A percentile compares a stretch with the other conserved stretches of the same genome.
Conservation (phyloP, 148 eudicot genomes). For the Rhododendron kiyosumense region DNA sequence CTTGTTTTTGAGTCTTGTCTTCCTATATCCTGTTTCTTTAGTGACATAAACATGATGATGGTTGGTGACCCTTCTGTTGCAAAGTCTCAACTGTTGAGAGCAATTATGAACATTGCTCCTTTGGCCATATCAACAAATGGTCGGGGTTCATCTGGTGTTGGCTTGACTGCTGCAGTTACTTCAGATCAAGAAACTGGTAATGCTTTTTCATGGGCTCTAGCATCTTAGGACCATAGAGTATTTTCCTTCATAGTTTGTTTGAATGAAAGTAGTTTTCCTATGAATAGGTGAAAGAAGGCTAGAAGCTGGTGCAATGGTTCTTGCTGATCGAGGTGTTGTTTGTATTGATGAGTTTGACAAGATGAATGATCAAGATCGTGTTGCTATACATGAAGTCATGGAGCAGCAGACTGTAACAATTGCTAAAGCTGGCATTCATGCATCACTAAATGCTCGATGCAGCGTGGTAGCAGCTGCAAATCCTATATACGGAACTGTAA, state of each 20-base stretch:
- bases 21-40: constrained; percentile 18
- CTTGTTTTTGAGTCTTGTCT: not conserved
- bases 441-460: constrained; percentile 98
- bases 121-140: constrained; percentile 98
- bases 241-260: not conserved
- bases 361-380: constrained; percentile 99
- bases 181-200: constrained; percentile 98
- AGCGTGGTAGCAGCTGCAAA: constrained; percentile 99
- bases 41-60: constrained; percentile 99
- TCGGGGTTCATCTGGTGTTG: constrained; percentile 99
- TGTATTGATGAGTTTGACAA: constrained; percentile 99
- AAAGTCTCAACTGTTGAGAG: constrained; percentile 93
- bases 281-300: constrained; percentile 88
- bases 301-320: constrained; percentile 99
- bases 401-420: constrained; percentile 99
- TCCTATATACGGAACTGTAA: constrained; percentile 99
- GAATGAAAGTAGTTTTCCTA: not conserved
- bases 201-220: not conserved
- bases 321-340: constrained; percentile 97
- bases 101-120: constrained; percentile 98
- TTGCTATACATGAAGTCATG: constrained; percentile 99
- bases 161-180: constrained; percentile 98
- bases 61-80: constrained; percentile 99
- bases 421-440: constrained; percentile 99
- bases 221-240: not conserved